Percentiles rank a stretch among this genome's conserved stretches.
Conservation (phyloP, 2,329 filamentous ascomycete species). For the Rhynchosporium secalis region DNA sequence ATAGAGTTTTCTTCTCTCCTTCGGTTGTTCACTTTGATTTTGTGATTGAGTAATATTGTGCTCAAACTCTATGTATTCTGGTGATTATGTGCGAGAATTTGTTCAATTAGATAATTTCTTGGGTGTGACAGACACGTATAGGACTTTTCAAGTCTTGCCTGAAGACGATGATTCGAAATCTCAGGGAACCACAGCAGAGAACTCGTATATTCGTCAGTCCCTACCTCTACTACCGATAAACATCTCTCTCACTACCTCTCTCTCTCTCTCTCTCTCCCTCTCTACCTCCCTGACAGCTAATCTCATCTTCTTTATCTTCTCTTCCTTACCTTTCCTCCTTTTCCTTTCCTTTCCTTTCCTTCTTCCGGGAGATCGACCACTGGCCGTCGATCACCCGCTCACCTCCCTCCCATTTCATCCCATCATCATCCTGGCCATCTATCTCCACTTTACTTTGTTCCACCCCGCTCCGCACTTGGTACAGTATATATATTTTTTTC, state of each 20-base stretch:
- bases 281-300: too few species aligned
- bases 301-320: neutral
- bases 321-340: neutral
- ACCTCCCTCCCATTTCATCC: neutral
- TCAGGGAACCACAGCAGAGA: too few species aligned
- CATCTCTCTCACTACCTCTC: too few species aligned
- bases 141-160: too few species aligned
- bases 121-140: neutral
- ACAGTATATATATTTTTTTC: neutral
- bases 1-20: constrained; percentile 1
- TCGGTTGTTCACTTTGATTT: neutral
- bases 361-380: neutral
- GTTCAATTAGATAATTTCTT: neutral
- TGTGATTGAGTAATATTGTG: neutral
- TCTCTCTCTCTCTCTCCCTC: too few species aligned
- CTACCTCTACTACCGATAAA: too few species aligned
- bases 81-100: neutral
- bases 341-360: neutral
- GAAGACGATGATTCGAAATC: too few species aligned
- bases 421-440: neutral
- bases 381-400: neutral
- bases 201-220: too few species aligned
- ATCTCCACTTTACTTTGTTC: neutral
- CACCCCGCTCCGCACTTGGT: too few species aligned
- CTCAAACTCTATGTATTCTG: neutral